Base-by-base conservation (phyloP, 2,329 filamentous ascomycete genomes). In the Fusarium zealandicum region DNA sequence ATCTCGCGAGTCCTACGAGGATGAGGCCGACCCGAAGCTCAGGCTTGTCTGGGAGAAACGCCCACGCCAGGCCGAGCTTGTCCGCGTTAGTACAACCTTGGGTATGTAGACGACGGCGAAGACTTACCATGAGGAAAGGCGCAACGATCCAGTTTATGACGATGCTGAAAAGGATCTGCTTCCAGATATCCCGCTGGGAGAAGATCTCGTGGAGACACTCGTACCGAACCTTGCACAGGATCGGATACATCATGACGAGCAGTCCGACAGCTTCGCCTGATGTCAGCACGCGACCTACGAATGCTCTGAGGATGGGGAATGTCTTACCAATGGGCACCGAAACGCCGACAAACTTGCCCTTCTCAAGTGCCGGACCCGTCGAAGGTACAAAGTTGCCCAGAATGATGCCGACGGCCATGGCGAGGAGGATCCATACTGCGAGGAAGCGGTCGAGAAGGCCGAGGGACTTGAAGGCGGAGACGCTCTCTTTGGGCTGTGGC, bases 181-280 rank as follows among this genome's bases (percentile, higher is more conserved):
- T 83, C 91, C 90, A 96, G 3, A 96, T 76, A 1, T 78, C 77
- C 3, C 79, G 78, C 3, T 85, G 78, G 3, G 75, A 71, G 53
- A 95, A 82, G 4, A 91, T 76, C 3, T 82, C 75, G 70, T 92
- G 90, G 9, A 96, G 75, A 0, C 84, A 83, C 71, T 96, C 91
- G 72, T 86, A 95, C 33, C 85, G 85, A 6, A 96, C 89, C 72
- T 95, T 95, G 80, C 90, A 96, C 1, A 96, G 78, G 54, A 96
- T 96, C 0, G 92, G 92, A 68, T 95, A 96, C 90, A 96, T 96
- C 91, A 96, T 96, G 35, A 96, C 86, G 1, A 96, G 80, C 1
- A 96, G 76, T 0, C 92, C 91, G 40, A 96, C 77, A 1, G 91
- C 90, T 90, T 14, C 1, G 13, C 16, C 10, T 14, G 1, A 3